Evolutionary conservation across 805 yeast genomes (phyloP), one percentile per base, ranked within the genome.

Genomic region (Wickerhamomyces sydowiorum): DNA sequence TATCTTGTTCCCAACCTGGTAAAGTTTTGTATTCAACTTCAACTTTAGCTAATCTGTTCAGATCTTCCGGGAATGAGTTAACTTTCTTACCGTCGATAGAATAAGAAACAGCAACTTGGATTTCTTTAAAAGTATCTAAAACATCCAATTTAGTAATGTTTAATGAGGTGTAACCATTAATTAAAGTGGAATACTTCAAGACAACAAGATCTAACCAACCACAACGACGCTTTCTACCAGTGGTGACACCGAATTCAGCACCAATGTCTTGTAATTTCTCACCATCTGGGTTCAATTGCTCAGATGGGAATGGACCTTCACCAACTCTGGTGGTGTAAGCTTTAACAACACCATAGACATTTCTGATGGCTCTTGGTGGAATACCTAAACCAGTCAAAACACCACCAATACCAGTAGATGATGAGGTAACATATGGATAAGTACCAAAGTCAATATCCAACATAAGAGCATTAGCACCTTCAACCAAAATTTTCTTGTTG

Each of bases 311-410:
- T 25, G 99, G 99, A 51, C 99, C 99, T 62, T 90, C 98, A 57
- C 99, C 99, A 42, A 93, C 99, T 68, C 99, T 82, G 29, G 99
- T 93, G 36, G 99, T 93, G 69, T 93, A 93, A 33, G 98, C 98
- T 73, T 93, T 93, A 37, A 91, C 98, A 21, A 93, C 99, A 66
- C 99, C 99, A 62, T 83, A 88, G 36, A 89, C 73, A 63, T 88
- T 82, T 41, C 73, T 76, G 56, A 93, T 83, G 48, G 80, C 69
- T 51, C 73, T 76, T 53, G 99, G 99, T n/a, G 98, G 96, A 47
- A 93, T 65, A 53, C 98, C 99, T 51, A 93, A 76, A 48, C 99
- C 99, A 31, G 99, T 93, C 57, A 89, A 72, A 39, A 93, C 98
- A 69, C 99, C 99, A 54, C 99, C 99, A 59, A 93, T 88, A 56